Evolutionary conservation across 1,284 basidiomycete species (phyloP), one percentile per base, ranked within the genome.

Genomic region (Trametes polyzona): DNA sequence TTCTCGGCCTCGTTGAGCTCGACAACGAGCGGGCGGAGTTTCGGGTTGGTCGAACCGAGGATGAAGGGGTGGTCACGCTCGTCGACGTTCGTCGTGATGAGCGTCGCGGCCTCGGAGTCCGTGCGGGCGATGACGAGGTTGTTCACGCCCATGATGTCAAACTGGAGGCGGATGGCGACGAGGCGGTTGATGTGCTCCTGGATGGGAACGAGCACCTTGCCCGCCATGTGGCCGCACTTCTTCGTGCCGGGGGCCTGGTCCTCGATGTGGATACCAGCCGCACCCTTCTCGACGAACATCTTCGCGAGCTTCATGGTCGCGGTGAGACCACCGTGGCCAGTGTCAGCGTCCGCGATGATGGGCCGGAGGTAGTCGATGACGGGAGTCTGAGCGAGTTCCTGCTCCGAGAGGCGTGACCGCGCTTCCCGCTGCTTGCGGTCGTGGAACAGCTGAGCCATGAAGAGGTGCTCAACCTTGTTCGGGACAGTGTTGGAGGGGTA

Each of bases 21-120:
- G 30, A 79, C 80, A 60, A 91, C 92, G 52, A 98, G 82, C 16
- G 94, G 84, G 19, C 65, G 67, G 21, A 84, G 74, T 46, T 71
- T 64, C 10, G 91, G 73, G 74, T 97, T 96, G 46, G 95, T 96
- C 54, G 84, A 86, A 41, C 96, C 96, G 32, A 98, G 86, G 72
- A 99, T 96, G 82, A 98, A 99, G 29, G 94, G 76, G 69, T 99
- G 96, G 78, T 99, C 96, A 36, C 96, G 90, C 67, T 91, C 87
- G 75, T 99, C 97, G 62, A 99, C 94, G 77, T 98, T 98, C 68
- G 93, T 90, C 49, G 95, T 93, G 79, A 99, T 93, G 65, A 99
- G 86, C 1, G 96, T 98, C 3, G 96, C 96, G 8, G 96, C 96
- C 75, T 98, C 88, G 10, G 87, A 88, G 71, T 91, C 88, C 48